Percentiles rank a stretch among this genome's conserved stretches.
phyloP scores from a whole-genome alignment of 352 stramenopile species.

The Hyaloperonospora arabidopsidis region DNA sequence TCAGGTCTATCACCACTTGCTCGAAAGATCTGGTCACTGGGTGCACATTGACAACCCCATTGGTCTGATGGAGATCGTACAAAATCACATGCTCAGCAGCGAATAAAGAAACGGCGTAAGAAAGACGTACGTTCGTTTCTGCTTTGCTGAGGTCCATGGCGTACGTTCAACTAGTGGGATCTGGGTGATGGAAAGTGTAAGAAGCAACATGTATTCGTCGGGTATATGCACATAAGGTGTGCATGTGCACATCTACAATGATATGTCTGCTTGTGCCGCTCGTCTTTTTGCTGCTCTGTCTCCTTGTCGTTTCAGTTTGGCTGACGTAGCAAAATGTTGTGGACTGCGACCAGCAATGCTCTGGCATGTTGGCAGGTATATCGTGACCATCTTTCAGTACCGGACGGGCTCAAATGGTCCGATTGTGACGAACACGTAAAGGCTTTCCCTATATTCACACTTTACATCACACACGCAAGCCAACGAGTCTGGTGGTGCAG shows the following conservation, averaged over 20 bases:
- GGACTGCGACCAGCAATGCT: too few relatives aligned
- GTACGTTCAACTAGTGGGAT: too few relatives aligned
- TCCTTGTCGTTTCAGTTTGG: too few relatives aligned
- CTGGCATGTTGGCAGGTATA: too few relatives aligned
- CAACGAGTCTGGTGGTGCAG: not conserved
- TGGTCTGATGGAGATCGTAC: constrained; percentile 62
- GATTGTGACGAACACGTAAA: constrained; percentile 53
- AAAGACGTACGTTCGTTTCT: not conserved
- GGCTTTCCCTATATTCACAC: constrained; percentile 75
- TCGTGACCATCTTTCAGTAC: constrained; percentile 33
- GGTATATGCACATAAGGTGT: not conserved
- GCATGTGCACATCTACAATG: too few relatives aligned
- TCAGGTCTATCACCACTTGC: constrained; percentile 56
- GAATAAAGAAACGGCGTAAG: not conserved
- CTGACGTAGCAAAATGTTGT: too few relatives aligned
- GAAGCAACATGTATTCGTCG: too few relatives aligned
- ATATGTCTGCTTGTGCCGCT: too few relatives aligned
- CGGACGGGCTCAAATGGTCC: constrained; percentile 43
- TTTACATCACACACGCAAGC: constrained; percentile 39
- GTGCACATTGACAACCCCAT: constrained; percentile 79
- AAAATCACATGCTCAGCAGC: constrained; percentile 32
- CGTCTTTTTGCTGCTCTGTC: too few relatives aligned
- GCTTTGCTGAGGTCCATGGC: not conserved
- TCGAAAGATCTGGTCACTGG: constrained; percentile 74
- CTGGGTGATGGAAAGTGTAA: too few relatives aligned